Percentiles rank a stretch among this genome's conserved stretches.
Conservation (phyloP, 805 yeast genomes). For the Tanozyma kutaoensis region DNA sequence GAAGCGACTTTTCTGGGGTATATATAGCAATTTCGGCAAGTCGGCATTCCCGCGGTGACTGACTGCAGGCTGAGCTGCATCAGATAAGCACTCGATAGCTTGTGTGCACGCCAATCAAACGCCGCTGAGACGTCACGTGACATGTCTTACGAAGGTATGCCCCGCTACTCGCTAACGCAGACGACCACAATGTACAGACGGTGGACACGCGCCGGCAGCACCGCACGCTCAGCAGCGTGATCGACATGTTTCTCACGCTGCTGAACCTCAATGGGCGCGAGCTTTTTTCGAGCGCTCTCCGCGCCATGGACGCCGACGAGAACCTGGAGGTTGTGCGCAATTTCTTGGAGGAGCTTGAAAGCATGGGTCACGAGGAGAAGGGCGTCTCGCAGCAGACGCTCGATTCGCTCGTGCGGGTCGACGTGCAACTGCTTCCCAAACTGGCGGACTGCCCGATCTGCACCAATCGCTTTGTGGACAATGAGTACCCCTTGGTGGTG, state of each 20-base stretch:
- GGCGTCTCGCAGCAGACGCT: constrained; percentile 63
- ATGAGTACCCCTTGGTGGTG: constrained; percentile 70
- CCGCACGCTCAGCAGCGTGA: constrained; percentile 18
- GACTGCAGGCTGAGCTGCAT: too few species aligned
- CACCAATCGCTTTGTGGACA: constrained; percentile 56
- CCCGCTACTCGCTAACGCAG: too few species aligned
- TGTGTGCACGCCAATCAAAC: too few species aligned
- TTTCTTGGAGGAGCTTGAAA: constrained; percentile 11
- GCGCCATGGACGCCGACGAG: constrained; percentile 15
- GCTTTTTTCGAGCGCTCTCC: constrained; percentile 17
- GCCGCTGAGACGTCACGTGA: too few species aligned
- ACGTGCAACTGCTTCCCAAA: constrained; percentile 16
- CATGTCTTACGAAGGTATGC: too few species aligned
- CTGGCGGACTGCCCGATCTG: constrained; percentile 78
- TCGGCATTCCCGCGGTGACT: too few species aligned
- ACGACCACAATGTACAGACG: constrained; percentile 22
- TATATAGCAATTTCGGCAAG: too few species aligned
- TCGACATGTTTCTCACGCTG: constrained; percentile 19
- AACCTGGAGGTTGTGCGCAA: constrained; percentile 16
- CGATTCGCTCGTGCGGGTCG: constrained; percentile 66
- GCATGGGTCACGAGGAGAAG: constrained; percentile 1
- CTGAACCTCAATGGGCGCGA: constrained; percentile 7
- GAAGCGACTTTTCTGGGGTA: too few species aligned
- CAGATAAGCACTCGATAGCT: too few species aligned
- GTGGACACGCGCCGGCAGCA: constrained; percentile 11